Percentiles rank a stretch among this genome's conserved stretches.
Evolutionary conservation across 169 alveolate genomes (phyloP).

Genomic region (Plasmodium inui): DNA sequence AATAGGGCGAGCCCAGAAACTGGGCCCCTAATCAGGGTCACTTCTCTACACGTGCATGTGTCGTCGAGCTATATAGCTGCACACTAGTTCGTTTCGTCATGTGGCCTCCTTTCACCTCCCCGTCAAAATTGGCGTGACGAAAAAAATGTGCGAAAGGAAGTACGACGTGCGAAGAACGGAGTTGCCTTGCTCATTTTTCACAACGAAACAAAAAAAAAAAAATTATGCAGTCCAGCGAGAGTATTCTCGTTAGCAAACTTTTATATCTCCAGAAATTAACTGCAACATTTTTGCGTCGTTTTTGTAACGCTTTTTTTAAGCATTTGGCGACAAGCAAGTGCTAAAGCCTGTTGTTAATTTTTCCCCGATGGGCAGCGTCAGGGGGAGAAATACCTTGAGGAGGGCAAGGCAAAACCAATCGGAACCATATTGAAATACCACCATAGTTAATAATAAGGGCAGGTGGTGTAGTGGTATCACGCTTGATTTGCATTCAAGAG

Average conservation of each 20-base stretch:
- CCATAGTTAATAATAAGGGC: slow-evolving; percentile 62
- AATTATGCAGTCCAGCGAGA: neutral
- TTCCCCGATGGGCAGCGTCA: neutral
- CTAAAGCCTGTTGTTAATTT: neutral
- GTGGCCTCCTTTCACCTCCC: neutral
- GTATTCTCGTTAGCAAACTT: neutral
- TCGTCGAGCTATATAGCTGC: neutral
- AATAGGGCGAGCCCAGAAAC: neutral
- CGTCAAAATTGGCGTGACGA: neutral
- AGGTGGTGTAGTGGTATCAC: slow-evolving; percentile 89
- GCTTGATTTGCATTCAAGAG: slow-evolving; percentile 89
- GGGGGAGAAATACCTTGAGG: neutral
- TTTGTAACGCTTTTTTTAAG: neutral
- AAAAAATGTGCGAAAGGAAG: neutral
- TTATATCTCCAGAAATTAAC: neutral
- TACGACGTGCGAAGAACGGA: neutral
- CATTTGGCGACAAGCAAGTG: neutral
- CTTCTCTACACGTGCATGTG: neutral
- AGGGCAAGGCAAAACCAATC: neutral
- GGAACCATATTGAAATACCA: neutral
- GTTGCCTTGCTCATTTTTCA: neutral
- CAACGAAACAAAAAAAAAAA: neutral
- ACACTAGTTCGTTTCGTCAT: neutral
- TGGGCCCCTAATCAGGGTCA: neutral
- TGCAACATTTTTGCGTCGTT: neutral